A percentile compares a stretch with the other conserved stretches of the same genome.
Evolutionary conservation across 192 early-diverging fungal genomes (phyloP).

Genomic region (Backusella circina): DNA sequence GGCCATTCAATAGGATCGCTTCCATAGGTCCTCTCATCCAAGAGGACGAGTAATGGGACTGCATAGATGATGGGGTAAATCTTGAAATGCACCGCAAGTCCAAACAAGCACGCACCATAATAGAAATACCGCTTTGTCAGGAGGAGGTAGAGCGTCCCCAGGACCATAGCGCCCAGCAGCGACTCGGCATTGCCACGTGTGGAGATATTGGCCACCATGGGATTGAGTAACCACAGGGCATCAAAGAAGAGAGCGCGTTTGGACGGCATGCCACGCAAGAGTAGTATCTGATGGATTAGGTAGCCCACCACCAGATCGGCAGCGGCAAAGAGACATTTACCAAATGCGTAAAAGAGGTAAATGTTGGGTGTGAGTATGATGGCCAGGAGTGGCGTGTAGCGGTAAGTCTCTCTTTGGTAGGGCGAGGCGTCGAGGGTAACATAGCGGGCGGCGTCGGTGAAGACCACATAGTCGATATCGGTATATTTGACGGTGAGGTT

Average conservation of each 20-base stretch:
- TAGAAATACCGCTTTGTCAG: constrained; percentile 43
- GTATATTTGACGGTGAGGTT: constrained; percentile 94
- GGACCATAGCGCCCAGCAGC: constrained; percentile 72
- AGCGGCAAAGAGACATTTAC: constrained; percentile 89
- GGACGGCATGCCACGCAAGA: constrained; percentile 52
- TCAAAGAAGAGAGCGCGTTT: constrained; percentile 48
- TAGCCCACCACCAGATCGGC: constrained; percentile 79
- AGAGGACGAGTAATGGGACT: constrained; percentile 70
- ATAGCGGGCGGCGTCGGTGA: constrained; percentile 87
- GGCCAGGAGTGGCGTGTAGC: constrained; percentile 96
- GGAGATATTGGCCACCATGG: constrained; percentile 95
- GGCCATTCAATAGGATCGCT: constrained; percentile 21
- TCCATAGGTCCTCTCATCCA: constrained; percentile 45
- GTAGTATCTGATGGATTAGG: constrained; percentile 54
- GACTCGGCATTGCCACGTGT: constrained; percentile 94
- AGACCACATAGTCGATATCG: constrained; percentile 97
- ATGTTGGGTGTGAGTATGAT: constrained; percentile 85
- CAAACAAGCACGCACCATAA: constrained; percentile 71
- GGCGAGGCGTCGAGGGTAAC: constrained; percentile 73
- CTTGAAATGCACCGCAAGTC: constrained; percentile 93
- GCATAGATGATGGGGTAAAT: constrained; percentile 97
- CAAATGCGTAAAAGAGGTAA: constrained; percentile 68
- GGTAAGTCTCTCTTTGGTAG: constrained; percentile 89
- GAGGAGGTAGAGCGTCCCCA: constrained; percentile 73
- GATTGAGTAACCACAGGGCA: constrained; percentile 88